Base-by-base conservation (phyloP, 2,329 filamentous ascomycete genomes). In the Juglanconis sp. region DNA sequence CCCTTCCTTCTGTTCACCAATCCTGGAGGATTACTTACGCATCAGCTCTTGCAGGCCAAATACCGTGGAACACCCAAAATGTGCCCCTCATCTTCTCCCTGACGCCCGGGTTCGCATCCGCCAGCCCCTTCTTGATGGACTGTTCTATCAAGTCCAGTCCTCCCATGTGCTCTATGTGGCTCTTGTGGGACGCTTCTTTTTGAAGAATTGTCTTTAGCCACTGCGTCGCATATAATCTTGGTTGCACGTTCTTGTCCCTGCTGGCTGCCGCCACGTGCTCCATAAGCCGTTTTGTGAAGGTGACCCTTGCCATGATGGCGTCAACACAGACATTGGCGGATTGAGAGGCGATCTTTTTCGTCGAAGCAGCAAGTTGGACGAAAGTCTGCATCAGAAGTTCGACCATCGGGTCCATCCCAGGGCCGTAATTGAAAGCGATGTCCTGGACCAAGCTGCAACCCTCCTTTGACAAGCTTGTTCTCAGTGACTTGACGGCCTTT, bases 241-340 rank as follows among this genome's bases (percentile, higher is more conserved):
- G 89, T 69, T 95, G 90, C 2, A 93, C 88, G 70, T 97, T 98
- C 78, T 97, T 98, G 77, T 99, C 94, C 71, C 96, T 89, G 64
- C 85, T 89, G 31, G 94, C 93, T 57, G 79, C 77, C 79, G 87
- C 90, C 52, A 98, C 80, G 69, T 98, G 94, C 72, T 96, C 90
- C 80, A 97, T 83, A 64, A 97, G 81, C 34, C 92, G 88, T 62
- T 81, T 79, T 63, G 83, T 93, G 75, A 94, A 98, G 0, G 92
- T 88, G 35, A 89, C 89, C 67, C 89, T 87, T 64, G 86, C 84
- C 64, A 98, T 84, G 56, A 99, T 87, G 24, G 82, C 86, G 65
- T 95, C 88, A n/a, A 96, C 87, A 0, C 90, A 91, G 15, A 79
- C 73, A 69, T 96, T 93, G 56, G 91, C 94, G 65, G 90, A 88